Base-by-base conservation (phyloP, 345 rosid genomes). In the Brassica cretica region DNA sequence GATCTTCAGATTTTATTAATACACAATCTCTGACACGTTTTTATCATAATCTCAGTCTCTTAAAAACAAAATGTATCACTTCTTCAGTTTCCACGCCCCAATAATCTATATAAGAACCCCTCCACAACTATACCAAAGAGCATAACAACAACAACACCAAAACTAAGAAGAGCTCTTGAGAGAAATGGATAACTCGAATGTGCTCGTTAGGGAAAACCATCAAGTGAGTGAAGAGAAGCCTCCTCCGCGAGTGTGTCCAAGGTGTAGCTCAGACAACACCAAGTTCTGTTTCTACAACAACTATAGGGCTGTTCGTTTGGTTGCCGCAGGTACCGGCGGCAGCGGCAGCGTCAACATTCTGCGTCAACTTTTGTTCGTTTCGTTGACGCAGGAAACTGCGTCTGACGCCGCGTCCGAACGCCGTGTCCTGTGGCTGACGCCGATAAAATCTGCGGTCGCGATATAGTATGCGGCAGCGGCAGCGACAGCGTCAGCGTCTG, bases 221-320 rank as follows among this genome's bases (percentile, higher is more conserved):
- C 68, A 72, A 51, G 10, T 73, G 66, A 68, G 51, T 53, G 49
- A n/a, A 51, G 74, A 62, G 66, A 79, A 37, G 58, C 76, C 63
- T 14, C 82, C 79, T 53, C 71, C 72, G 0, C 58, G 63, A 56
- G 60, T 29, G 5, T 80, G 82, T 64, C 79, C 79, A 9, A 80
- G 79, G 56, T 80, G 79, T 49, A 5, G 25, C 4, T 80, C 79
- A 5, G 33, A 70, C 55, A 75, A 80, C 68, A 80, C 79, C 29
- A 80, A 80, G 8, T 80, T 80, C 0, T 80, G 76, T 33, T 80
- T 70, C 32, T 80, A 55, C 25, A 74, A 80, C 82, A 80, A 80
- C 44, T 75, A 80, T n/a, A n/a, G n/a, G n/a, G n/a, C n/a, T n/a
- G n/a, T n/a, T n/a, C n/a, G n/a, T n/a, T n/a, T n/a, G n/a, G n/a